Conservation (phyloP, 345 rosid genomes). For the Gossypium arboreum region DNA sequence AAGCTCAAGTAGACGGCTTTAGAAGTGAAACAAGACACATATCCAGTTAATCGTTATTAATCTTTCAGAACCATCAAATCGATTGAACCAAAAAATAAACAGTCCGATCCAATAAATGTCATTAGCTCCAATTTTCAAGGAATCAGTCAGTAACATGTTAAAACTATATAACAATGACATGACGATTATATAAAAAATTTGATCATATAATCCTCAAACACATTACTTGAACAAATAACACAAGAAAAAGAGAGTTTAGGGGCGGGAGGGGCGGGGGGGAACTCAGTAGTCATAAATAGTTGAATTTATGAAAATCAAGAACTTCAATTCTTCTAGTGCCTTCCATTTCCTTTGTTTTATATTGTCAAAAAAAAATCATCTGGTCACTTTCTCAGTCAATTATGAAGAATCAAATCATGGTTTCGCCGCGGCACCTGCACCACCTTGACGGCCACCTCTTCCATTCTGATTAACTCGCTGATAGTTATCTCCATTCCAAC, state of each 20-base stretch:
- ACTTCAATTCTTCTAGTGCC: constrained; percentile 12
- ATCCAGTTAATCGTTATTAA: no score
- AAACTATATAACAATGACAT: neutral
- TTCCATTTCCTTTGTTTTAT: constrained; percentile 20
- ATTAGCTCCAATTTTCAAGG: neutral
- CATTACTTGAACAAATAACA: constrained; percentile 14
- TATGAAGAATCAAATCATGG: constrained; percentile 25
- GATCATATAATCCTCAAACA: constrained; percentile 12
- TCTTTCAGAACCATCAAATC: neutral
- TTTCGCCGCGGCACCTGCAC: constrained; percentile 12
- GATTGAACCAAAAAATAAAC: neutral
- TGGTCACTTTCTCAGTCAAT: constrained; percentile 5
- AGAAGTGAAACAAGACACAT: no score
- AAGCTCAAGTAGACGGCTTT: no score
- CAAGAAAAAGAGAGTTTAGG: neutral
- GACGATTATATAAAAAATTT: constrained; percentile 7
- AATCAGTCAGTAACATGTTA: neutral
- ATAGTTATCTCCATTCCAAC: constrained; percentile 49
- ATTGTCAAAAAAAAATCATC: constrained; percentile 31
- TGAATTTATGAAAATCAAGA: neutral
- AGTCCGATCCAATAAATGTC: neutral
- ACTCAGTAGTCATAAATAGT: neutral
- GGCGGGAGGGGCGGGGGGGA: no score
- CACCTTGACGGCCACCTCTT: constrained; percentile 40
- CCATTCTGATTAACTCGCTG: constrained; percentile 58